These are phyloP conservation scores for Blyttiomyces sp. DNA, from an alignment of 371 early-diverging fungal species.

Conservation along the genomic window DNA sequence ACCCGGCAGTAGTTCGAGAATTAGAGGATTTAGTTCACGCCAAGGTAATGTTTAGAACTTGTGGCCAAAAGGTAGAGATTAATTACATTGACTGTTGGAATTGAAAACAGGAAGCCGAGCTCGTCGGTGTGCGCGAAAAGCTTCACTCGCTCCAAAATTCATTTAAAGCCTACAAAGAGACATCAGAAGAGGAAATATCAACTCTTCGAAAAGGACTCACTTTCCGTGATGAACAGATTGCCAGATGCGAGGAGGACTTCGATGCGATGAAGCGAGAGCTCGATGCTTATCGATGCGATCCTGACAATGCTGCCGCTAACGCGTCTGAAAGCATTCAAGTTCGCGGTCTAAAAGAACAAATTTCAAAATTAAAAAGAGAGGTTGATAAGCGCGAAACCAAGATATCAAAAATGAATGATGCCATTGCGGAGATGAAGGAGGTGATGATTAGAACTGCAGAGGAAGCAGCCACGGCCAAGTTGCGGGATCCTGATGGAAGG, in stretches of 20 bases:
- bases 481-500: slow-evolving; percentile 11
- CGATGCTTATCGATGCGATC: slow-evolving; percentile 3
- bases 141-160: slow-evolving; percentile 2
- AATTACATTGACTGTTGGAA: background rate
- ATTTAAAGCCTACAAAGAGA: background rate
- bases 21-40: slow-evolving; percentile 8
- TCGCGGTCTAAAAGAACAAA: slow-evolving; percentile 6
- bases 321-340: slow-evolving; percentile 3
- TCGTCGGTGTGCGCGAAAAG: slow-evolving; percentile 14
- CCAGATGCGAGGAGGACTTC: slow-evolving; percentile 5
- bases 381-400: slow-evolving; percentile 18
- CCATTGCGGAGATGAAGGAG: slow-evolving; percentile 21
- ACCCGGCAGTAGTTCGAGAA: slow-evolving; percentile 5
- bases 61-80: background rate
- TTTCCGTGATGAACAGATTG: slow-evolving; percentile 3
- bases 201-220: slow-evolving; percentile 3
- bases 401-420: slow-evolving; percentile 19
- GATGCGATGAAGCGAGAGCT: slow-evolving; percentile 7
- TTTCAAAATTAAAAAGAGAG: slow-evolving; percentile 20
- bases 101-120: slow-evolving; percentile 22
- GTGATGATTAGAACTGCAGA: slow-evolving; percentile 22
- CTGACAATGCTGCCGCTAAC: background rate
- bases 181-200: slow-evolving; percentile 3
- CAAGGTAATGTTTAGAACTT: slow-evolving; percentile 10
- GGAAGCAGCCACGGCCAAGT: slow-evolving; percentile 12